Evolutionary conservation across 805 yeast species (phyloP).

Genomic region (Suhomyces faveliae): DNA sequence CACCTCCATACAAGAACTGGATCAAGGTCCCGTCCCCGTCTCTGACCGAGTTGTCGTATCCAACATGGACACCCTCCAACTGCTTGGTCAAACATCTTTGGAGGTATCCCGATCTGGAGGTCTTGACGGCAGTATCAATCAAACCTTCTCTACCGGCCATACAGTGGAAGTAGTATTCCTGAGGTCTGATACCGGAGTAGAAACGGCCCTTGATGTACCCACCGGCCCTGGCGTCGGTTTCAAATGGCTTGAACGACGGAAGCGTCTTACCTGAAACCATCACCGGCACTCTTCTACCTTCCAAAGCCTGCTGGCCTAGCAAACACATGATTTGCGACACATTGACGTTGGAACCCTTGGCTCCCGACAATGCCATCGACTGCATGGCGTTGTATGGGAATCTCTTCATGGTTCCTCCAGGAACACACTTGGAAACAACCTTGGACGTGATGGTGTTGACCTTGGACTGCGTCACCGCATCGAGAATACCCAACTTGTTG

Average conservation of each 20-base stretch:
- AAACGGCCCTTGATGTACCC: constrained; percentile 96
- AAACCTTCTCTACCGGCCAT: constrained; percentile 99
- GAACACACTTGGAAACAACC: constrained; percentile 92
- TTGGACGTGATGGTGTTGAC: constrained; percentile 91
- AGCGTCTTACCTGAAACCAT: constrained; percentile 98
- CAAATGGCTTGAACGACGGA: constrained; percentile 95
- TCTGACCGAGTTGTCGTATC: constrained; percentile 93
- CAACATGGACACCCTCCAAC: constrained; percentile 92
- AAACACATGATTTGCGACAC: constrained; percentile 99
- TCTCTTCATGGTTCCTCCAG: constrained; percentile 91
- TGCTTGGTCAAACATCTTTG: constrained; percentile 98
- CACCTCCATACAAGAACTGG: constrained; percentile 98
- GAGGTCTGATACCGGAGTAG: constrained; percentile 97
- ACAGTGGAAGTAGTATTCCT: constrained; percentile 99
- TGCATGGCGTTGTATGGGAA: constrained; percentile 98
- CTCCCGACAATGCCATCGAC: constrained; percentile 98
- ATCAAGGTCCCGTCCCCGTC: constrained; percentile 92
- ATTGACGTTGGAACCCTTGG: constrained; percentile 97
- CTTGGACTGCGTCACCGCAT: constrained; percentile 92
- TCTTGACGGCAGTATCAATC: constrained; percentile 98
- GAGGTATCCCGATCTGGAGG: constrained; percentile 96
- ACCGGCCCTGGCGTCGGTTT: constrained; percentile 97
- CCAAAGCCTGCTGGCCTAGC: constrained; percentile 97
- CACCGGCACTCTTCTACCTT: constrained; percentile 98
- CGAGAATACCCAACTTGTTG: constrained; percentile 85